phyloP scores from a whole-genome alignment of 2,329 filamentous ascomycete genomes.

The Drechslerella dactyloides region DNA sequence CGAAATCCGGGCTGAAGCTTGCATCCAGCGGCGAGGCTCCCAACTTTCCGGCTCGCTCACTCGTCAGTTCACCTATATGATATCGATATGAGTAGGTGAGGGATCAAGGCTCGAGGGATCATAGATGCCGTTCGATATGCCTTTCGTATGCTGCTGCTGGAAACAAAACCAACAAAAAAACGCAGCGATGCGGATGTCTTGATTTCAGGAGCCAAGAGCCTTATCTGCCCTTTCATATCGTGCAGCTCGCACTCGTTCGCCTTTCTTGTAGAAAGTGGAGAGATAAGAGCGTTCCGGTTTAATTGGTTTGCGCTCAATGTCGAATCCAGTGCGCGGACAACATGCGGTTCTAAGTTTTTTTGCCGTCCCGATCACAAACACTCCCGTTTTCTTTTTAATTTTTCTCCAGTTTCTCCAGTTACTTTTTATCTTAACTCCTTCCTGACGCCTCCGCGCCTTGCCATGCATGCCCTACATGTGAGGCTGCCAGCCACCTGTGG shows the following conservation, averaged over 20 bases:
- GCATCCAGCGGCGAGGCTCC: not conserved
- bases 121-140: too few species aligned
- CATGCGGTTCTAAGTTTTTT: constrained; percentile 11
- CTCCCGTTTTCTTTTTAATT: not conserved
- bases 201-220: constrained; percentile 36
- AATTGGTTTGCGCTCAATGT: constrained; percentile 36
- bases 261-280: constrained; percentile 43
- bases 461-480: not conserved
- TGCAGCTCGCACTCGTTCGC: constrained; percentile 30
- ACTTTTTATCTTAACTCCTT: not conserved
- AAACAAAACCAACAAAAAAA: constrained; percentile 49
- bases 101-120: constrained; percentile 7
- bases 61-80: not conserved
- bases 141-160: constrained; percentile 21
- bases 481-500: not conserved
- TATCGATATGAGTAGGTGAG: not conserved
- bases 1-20: too few species aligned
- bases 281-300: constrained; percentile 51
- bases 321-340: constrained; percentile 21
- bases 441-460: not conserved
- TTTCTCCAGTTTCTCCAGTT: not conserved
- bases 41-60: not conserved
- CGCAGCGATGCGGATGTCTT: constrained; percentile 35
- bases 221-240: constrained; percentile 27
- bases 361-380: too few species aligned